Evolutionary conservation across 2,329 filamentous ascomycete genomes (phyloP).

Genomic region (Ophiostoma ulmi): DNA sequence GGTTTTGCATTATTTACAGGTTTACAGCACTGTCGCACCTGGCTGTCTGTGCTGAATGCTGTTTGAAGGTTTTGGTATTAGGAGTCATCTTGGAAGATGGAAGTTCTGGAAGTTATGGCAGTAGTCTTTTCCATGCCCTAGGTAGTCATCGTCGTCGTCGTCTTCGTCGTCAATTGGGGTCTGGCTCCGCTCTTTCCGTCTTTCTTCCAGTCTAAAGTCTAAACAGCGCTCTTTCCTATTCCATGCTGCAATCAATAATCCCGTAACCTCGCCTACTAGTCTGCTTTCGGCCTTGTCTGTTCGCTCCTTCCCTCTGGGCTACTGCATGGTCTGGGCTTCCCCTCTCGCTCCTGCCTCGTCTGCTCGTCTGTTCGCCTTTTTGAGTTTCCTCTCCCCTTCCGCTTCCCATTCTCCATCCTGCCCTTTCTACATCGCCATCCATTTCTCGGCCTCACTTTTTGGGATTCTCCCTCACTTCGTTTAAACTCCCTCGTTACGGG

Average conservation of each 20-base stretch:
- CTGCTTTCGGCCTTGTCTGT: constrained; percentile 6
- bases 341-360: background rate
- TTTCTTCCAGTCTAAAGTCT: background rate
- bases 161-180: background rate
- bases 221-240: background rate
- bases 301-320: background rate
- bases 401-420: background rate
- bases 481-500: background rate
- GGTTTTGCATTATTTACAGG: background rate
- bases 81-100: no score
- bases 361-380: background rate
- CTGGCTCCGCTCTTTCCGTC: constrained; percentile 5
- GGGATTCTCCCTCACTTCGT: background rate
- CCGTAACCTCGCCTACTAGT: background rate
- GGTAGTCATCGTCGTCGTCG: no score
- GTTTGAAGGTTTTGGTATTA: background rate
- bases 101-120: no score
- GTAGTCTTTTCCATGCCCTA: no score
- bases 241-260: background rate
- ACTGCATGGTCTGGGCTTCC: background rate
- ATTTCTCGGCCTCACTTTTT: background rate
- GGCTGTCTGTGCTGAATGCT: background rate
- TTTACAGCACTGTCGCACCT: background rate
- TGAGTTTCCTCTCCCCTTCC: background rate
- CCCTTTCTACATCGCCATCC: background rate